Evolutionary conservation across 176 grass and related monocot genomes (phyloP).

Genomic region (Dactylis glomerata): DNA sequence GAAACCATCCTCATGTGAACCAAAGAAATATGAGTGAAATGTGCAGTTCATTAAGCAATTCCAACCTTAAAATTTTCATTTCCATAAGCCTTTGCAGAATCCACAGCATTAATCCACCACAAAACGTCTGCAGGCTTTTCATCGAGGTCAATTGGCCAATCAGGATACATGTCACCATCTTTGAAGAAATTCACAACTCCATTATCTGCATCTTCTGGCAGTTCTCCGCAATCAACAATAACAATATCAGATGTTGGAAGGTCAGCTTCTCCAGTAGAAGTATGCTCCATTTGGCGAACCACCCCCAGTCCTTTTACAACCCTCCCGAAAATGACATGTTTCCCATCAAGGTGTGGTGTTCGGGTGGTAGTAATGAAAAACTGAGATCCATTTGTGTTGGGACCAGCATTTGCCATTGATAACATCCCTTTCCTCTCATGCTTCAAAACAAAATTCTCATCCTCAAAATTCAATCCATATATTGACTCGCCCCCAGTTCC

Average conservation of each 20-base stretch:
- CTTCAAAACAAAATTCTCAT: conserved; percentile 86
- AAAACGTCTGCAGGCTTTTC: conserved; percentile 78
- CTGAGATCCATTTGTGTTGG: conserved; percentile 82
- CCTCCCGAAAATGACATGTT: conserved; percentile 89
- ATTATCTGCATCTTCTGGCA: conserved; percentile 67
- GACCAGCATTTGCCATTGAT: conserved; percentile 89
- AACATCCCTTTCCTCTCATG: conserved; percentile 95
- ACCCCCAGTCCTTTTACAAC: conserved; percentile 89
- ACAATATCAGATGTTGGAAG: conserved; percentile 50
- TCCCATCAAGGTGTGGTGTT: conserved; percentile 84
- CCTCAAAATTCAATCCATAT: conserved; percentile 84
- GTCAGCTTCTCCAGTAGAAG: conserved; percentile 61
- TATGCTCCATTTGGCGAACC: conserved; percentile 71
- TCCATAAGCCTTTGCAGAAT: conserved; percentile 74
- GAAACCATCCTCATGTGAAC: background rate
- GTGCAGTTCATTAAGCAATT: conserved; percentile 8
- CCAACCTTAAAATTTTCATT: conserved; percentile 87
- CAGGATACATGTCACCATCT: conserved; percentile 85
- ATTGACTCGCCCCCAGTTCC: conserved; percentile 87
- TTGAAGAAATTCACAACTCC: conserved; percentile 83
- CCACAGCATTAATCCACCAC: conserved; percentile 87
- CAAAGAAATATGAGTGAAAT: conserved; percentile 6
- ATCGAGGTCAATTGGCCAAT: conserved; percentile 86
- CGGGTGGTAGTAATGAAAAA: conserved; percentile 94
- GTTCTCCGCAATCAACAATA: conserved; percentile 78